phyloP scores from a whole-genome alignment of 768 basidiomycete genomes.

The Exsudoporus frostii region DNA sequence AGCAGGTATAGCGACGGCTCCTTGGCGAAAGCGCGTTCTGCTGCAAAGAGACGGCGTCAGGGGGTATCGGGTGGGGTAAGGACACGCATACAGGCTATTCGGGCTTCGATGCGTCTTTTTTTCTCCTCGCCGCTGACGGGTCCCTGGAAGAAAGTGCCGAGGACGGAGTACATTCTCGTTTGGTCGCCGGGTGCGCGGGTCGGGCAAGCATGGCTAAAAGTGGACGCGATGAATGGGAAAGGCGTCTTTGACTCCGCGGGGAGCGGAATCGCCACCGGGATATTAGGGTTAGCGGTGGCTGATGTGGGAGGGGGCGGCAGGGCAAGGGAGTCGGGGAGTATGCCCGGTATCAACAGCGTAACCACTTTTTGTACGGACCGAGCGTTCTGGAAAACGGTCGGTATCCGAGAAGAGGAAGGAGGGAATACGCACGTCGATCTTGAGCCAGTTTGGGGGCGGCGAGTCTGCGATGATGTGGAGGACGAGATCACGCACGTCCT shows the following conservation, averaged over 20 bases:
- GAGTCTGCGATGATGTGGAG: constrained; percentile 80
- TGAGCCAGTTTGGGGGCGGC: constrained; percentile 84
- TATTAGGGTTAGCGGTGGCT: constrained; percentile 53
- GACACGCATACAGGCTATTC: constrained; percentile 33
- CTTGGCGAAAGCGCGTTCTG: constrained; percentile 58
- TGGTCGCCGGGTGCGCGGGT: constrained; percentile 90
- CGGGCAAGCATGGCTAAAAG: constrained; percentile 91
- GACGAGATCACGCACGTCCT: constrained; percentile 89
- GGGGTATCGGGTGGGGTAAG: neutral
- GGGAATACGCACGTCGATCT: constrained; percentile 59
- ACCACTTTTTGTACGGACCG: constrained; percentile 76
- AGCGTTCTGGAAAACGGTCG: constrained; percentile 52
- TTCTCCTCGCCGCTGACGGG: constrained; percentile 82
- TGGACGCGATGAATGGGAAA: constrained; percentile 68
- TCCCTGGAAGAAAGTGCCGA: constrained; percentile 77
- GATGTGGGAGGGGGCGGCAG: constrained; percentile 71
- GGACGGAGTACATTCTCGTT: constrained; percentile 79
- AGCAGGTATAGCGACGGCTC: constrained; percentile 72
- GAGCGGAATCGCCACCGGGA: constrained; percentile 49
- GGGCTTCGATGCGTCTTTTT: constrained; percentile 53
- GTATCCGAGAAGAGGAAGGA: neutral
- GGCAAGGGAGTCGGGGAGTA: constrained; percentile 70
- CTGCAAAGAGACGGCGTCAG: constrained; percentile 33
- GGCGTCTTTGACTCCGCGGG: constrained; percentile 33
- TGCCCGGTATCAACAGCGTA: constrained; percentile 78